Evolutionary conservation across 1,139 yeast genomes (phyloP), one percentile per base, ranked within the genome.

Genomic region (Geotrichum reessii): DNA sequence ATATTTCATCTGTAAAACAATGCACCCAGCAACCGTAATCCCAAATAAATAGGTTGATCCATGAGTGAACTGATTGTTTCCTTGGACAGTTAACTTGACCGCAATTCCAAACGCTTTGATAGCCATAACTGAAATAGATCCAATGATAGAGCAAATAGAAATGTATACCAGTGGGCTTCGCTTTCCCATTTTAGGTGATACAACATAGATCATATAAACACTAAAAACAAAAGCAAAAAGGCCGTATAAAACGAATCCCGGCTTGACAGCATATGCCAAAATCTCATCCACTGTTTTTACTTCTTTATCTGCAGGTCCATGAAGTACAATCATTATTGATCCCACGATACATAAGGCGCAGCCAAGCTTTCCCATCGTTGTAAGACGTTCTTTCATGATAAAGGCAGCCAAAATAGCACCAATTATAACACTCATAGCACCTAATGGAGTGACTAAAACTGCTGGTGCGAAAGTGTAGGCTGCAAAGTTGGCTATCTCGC

Each of bases 391-490:
- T 69, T 87, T 86, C 64, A 90, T 76, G 69, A 90, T 88, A 3
- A 90, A 73, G 2, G 96, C 87, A 0, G 97, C 97, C 64, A 90
- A 76, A 11, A 90, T 90, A 1, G 97, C 96, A 17, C 61, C 97
- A 62, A 90, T 90, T 63, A 90, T 88, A 42, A 90, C 97, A 1
- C 92, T 84, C 46, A 90, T 76, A 0, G 97, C 97, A 12, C 97
- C 97, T 60, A 90, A 77, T 2, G 97, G 97, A 2, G 97, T 91
- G 50, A 90, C 97, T 65, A 90, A 74, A 63, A 91, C 87, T 0
- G 97, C 96, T 1, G 97, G 97, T 0, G 97, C 97, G 78, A 90
- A 90, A 0, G 97, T 91, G 69, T 90, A 90, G 0, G 97, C 97
- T 14, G 97, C 97, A 71, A 90, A 90, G 71, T 90, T 90, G 59